These are phyloP conservation scores for Apophysomyces variabilis DNA, from an alignment of 371 early-diverging fungal genomes.

Conservation along the genomic window DNA sequence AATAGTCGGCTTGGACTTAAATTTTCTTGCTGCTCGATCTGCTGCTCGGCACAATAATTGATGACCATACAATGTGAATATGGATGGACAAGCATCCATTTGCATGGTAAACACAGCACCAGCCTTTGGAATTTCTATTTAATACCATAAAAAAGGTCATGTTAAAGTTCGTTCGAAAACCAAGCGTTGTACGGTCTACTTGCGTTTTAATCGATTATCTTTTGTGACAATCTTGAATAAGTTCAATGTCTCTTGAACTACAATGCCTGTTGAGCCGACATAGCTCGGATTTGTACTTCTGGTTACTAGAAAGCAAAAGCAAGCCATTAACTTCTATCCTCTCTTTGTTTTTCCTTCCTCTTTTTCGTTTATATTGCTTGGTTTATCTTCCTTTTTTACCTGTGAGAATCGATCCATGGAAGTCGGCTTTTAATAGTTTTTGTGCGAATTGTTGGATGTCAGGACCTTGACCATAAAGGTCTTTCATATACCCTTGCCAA, in stretches of 20 bases:
- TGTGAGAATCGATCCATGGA: constrained; percentile 80
- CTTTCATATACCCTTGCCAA: constrained; percentile 83
- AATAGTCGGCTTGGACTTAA: constrained; percentile 81
- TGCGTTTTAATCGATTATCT: constrained; percentile 68
- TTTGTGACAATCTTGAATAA: constrained; percentile 81
- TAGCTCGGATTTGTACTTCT: constrained; percentile 82
- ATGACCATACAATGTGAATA: constrained; percentile 80
- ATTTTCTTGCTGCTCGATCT: constrained; percentile 86
- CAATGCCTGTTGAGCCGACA: constrained; percentile 81
- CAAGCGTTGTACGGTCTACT: constrained; percentile 17
- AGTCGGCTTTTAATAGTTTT: constrained; percentile 83
- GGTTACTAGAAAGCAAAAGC: constrained; percentile 47
- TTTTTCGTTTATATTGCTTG: neutral
- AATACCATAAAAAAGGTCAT: constrained; percentile 5
- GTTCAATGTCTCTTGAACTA: constrained; percentile 89
- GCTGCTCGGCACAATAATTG: constrained; percentile 77
- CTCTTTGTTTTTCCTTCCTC: too few relatives aligned
- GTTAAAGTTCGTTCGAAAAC: neutral
- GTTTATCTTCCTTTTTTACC: constrained; percentile 46
- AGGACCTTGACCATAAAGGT: constrained; percentile 52
- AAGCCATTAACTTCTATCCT: too few relatives aligned
- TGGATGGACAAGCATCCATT: constrained; percentile 32
- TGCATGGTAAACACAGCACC: constrained; percentile 73
- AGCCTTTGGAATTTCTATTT: constrained; percentile 77
- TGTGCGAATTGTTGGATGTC: constrained; percentile 51